phyloP scores from a whole-genome alignment of 2,329 filamentous ascomycete genomes.

The Aureobasidium subglaciale region DNA sequence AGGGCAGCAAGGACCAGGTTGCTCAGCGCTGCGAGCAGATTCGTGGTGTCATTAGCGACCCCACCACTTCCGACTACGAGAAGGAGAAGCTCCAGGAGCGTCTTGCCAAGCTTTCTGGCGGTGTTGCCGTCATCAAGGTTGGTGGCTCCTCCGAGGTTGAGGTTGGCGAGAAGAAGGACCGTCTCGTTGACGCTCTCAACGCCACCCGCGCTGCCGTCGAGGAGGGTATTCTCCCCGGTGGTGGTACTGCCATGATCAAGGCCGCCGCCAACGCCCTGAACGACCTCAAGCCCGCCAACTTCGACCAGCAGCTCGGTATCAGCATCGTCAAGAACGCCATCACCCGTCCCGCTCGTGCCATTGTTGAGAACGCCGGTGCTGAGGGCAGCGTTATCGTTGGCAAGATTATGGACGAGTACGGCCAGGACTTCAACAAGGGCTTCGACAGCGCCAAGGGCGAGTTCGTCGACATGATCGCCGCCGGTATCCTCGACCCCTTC shows the following conservation, averaged over 20 bases:
- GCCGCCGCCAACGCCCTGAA: slow-evolving; percentile 82
- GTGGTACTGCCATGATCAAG: slow-evolving; percentile 97
- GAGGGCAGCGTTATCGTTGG: slow-evolving; percentile 95
- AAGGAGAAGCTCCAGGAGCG: slow-evolving; percentile 99
- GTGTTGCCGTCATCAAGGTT: slow-evolving; percentile 99
- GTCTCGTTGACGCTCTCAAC: slow-evolving; percentile 96
- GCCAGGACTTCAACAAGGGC: slow-evolving; percentile 91
- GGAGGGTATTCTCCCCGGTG: slow-evolving; percentile 97
- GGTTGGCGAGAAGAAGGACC: slow-evolving; percentile 99
- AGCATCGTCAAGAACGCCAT: slow-evolving; percentile 98
- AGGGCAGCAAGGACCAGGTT: slow-evolving; percentile 89
- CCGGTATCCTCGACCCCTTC: slow-evolving; percentile 97
- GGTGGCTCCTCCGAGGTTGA: slow-evolving; percentile 96
- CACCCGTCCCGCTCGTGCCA: slow-evolving; percentile 85
- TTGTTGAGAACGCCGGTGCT: slow-evolving; percentile 94
- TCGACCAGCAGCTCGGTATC: slow-evolving; percentile 97
- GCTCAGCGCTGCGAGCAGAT: slow-evolving; percentile 98
- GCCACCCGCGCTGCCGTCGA: slow-evolving; percentile 96
- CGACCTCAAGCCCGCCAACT: slow-evolving; percentile 83
- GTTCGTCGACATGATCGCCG: slow-evolving; percentile 96
- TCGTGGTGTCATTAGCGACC: slow-evolving; percentile 89
- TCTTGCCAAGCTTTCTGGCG: slow-evolving; percentile 96
- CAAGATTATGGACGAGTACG: slow-evolving; percentile 94
- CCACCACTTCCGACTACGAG: slow-evolving; percentile 95
- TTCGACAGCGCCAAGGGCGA: slow-evolving; percentile 95